These are phyloP conservation scores for Tripterygium wilfordii DNA, from an alignment of 177 flowering plant species.

Conservation along the genomic window DNA sequence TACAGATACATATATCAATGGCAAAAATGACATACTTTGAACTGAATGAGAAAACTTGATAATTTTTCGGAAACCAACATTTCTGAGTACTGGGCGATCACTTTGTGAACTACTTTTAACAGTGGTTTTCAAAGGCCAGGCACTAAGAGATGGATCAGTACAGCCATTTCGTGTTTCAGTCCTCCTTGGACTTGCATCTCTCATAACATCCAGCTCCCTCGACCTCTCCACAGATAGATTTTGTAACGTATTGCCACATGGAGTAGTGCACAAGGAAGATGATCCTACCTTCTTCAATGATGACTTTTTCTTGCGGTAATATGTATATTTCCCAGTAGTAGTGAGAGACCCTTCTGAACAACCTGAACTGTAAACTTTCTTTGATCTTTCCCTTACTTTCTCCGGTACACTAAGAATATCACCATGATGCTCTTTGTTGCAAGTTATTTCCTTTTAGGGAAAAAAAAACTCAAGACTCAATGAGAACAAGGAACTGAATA, in stretches of 20 bases:
- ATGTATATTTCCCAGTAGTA: conserved; percentile 34
- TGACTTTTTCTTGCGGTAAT: conserved; percentile 55
- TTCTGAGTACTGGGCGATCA: conserved; percentile 15
- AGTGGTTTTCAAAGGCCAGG: conserved; percentile 7
- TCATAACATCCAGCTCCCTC: conserved; percentile 23
- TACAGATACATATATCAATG: not conserved
- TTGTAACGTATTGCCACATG: conserved; percentile 8
- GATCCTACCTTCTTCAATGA: conserved; percentile 31
- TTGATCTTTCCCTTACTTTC: conserved; percentile 21
- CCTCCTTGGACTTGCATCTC: conserved; percentile 12
- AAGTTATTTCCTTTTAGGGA: too few species aligned
- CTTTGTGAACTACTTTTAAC: conserved; percentile 8
- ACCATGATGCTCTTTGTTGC: conserved; percentile 12
- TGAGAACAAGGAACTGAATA: too few species aligned
- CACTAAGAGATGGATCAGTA: conserved; percentile 9
- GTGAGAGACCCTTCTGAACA: conserved; percentile 23
- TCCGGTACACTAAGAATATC: conserved; percentile 17
- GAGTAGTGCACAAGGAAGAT: conserved; percentile 15
- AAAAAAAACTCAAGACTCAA: too few species aligned
- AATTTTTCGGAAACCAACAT: conserved; percentile 9
- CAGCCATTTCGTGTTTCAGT: conserved; percentile 9
- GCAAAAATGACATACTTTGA: conserved; percentile 30
- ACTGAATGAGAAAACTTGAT: conserved; percentile 11
- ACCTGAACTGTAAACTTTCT: conserved; percentile 9
- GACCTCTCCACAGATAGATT: conserved; percentile 22